Percentiles rank a stretch among this genome's conserved stretches.
Evolutionary conservation across 2,329 filamentous ascomycete species (phyloP).

Genomic region (Thielaviopsis populi): DNA sequence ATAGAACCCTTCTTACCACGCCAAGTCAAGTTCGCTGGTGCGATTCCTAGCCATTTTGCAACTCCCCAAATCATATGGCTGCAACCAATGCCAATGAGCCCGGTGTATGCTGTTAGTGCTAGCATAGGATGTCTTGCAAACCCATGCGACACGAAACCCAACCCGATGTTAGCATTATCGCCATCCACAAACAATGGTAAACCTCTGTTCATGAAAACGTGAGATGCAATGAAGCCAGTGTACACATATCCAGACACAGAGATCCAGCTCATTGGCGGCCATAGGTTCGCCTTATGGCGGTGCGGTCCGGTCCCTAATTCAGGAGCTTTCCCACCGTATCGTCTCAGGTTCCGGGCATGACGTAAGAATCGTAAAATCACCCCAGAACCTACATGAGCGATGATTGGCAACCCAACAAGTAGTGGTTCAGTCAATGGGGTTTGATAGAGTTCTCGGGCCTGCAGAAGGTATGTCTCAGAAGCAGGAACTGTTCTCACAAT

Average conservation of each 20-base stretch:
- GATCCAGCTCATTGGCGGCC: slow-evolving; percentile 58
- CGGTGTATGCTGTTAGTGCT: slow-evolving; percentile 53
- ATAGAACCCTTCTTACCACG: slow-evolving; percentile 28
- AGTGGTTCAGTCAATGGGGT: slow-evolving; percentile 65
- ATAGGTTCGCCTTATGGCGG: slow-evolving; percentile 26
- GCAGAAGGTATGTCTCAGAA: slow-evolving; percentile 74
- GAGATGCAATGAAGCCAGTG: slow-evolving; percentile 48
- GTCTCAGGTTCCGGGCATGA: slow-evolving; percentile 50
- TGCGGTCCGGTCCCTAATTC: slow-evolving; percentile 9
- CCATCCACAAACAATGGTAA: slow-evolving; percentile 66
- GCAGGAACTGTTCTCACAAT: slow-evolving; percentile 55
- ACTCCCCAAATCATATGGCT: slow-evolving; percentile 75
- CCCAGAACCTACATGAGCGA: slow-evolving; percentile 63
- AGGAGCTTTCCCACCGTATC: slow-evolving; percentile 57
- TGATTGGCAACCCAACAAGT: slow-evolving; percentile 58
- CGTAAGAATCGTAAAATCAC: slow-evolving; percentile 62
- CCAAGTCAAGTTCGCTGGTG: slow-evolving; percentile 40
- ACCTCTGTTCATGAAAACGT: slow-evolving; percentile 60
- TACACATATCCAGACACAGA: slow-evolving; percentile 59
- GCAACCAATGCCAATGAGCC: slow-evolving; percentile 50
- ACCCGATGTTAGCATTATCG: slow-evolving; percentile 69
- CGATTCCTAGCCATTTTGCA: slow-evolving; percentile 62
- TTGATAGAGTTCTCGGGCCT: slow-evolving; percentile 86
- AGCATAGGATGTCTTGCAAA: slow-evolving; percentile 56
- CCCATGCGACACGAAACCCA: slow-evolving; percentile 73